Evolutionary conservation across 768 basidiomycete genomes (phyloP).

Genomic region (Termitomyces sp.): DNA sequence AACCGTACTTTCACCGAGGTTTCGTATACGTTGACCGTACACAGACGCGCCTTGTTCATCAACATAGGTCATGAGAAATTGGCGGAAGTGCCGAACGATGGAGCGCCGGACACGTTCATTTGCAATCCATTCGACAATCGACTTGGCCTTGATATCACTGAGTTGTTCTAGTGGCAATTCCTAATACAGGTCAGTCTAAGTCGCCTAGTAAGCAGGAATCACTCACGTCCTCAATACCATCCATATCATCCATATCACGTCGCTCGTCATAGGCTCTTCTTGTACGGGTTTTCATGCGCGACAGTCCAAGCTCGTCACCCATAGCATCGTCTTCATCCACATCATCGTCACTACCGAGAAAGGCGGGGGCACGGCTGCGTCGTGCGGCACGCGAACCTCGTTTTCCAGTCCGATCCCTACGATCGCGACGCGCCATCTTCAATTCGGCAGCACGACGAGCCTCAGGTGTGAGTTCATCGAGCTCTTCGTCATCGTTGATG

Average conservation of each 20-base stretch:
- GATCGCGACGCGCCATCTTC: conserved; percentile 86
- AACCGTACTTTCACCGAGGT: conserved; percentile 85
- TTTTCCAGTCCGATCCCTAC: conserved; percentile 58
- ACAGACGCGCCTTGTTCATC: conserved; percentile 90
- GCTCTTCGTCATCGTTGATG: conserved; percentile 76
- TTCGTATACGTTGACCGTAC: conserved; percentile 90
- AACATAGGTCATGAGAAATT: conserved; percentile 93
- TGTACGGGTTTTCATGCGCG: conserved; percentile 74
- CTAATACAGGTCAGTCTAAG: conserved; percentile 31
- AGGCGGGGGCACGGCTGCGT: conserved; percentile 79
- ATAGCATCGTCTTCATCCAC: conserved; percentile 71
- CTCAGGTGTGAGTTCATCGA: conserved; percentile 59
- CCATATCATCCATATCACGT: conserved; percentile 84
- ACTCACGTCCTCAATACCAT: conserved; percentile 81
- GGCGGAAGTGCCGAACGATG: conserved; percentile 87
- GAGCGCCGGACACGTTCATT: conserved; percentile 86
- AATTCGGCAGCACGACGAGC: conserved; percentile 80
- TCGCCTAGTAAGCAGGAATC: background rate
- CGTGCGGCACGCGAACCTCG: conserved; percentile 70
- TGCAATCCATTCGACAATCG: conserved; percentile 96
- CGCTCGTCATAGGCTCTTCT: conserved; percentile 94
- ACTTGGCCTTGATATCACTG: conserved; percentile 96
- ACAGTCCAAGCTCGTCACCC: conserved; percentile 59
- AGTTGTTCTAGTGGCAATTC: conserved; percentile 94
- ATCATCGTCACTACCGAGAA: conserved; percentile 81